Evolutionary conservation across 139 green algal species (phyloP).

Genomic region (Chlamydomonas sp.): DNA sequence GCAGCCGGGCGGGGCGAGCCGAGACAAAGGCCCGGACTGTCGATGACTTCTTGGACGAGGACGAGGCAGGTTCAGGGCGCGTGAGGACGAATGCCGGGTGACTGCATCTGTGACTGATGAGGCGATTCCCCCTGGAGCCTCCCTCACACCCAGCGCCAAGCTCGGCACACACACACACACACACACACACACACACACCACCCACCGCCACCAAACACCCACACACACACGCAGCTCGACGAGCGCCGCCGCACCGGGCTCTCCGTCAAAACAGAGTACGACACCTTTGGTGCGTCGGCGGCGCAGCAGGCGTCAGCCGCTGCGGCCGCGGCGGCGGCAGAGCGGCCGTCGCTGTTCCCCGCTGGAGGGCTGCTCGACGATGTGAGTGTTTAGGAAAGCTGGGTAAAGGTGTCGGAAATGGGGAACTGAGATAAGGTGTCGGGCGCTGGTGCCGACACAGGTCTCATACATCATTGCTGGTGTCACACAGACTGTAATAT

Average conservation of each 20-base stretch:
- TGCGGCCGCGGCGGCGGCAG: slow-evolving; percentile 32
- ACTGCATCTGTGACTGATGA: not conserved
- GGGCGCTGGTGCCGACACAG: no score
- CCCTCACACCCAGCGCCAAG: not conserved
- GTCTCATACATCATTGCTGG: no score
- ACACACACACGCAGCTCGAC: no score
- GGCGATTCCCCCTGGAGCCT: no score
- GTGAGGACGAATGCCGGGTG: slow-evolving; percentile 39
- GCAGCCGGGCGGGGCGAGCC: slow-evolving; percentile 42
- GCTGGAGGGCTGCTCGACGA: slow-evolving; percentile 26
- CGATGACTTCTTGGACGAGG: slow-evolving; percentile 91
- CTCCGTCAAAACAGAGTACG: slow-evolving; percentile 49
- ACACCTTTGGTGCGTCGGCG: slow-evolving; percentile 70
- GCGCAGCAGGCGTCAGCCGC: slow-evolving; percentile 31
- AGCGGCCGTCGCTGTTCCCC: slow-evolving; percentile 37
- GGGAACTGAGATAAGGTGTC: no score
- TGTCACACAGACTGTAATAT: no score
- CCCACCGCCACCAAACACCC: no score
- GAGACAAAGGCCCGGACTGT: slow-evolving; percentile 47
- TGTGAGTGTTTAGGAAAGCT: no score
- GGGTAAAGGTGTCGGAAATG: no score
- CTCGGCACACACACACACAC: not conserved
- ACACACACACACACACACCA: no score
- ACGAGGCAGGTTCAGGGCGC: no score
- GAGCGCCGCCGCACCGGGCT: no score